These are phyloP conservation scores for Xylaria multiplex DNA, from an alignment of 2,329 filamentous ascomycete species.

Conservation along the genomic window DNA sequence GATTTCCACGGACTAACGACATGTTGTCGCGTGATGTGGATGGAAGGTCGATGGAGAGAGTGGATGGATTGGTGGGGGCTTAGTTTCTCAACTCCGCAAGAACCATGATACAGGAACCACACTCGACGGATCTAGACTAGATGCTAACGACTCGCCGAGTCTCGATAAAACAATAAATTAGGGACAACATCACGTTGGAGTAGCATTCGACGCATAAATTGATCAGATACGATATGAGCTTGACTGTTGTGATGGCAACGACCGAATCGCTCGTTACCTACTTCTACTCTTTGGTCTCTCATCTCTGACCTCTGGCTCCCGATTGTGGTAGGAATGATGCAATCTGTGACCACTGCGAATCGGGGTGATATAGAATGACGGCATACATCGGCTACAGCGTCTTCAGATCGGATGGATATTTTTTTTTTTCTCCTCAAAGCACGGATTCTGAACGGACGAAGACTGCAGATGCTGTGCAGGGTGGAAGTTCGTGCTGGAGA, in stretches of 20 bases:
- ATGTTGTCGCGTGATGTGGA: conserved; percentile 5
- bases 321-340: background rate
- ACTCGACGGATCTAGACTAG: conserved; percentile 21
- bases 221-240: too few relatives aligned
- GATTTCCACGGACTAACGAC: conserved; percentile 8
- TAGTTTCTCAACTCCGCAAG: conserved; percentile 21
- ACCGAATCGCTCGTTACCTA: too few relatives aligned
- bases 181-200: background rate
- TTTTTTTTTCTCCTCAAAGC: background rate
- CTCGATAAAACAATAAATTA: background rate
- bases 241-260: too few relatives aligned
- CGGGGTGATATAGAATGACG: background rate
- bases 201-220: too few relatives aligned
- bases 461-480: background rate
- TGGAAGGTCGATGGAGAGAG: too few relatives aligned
- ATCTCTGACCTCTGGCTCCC: too few relatives aligned
- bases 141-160: conserved; percentile 12
- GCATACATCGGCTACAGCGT: conserved; percentile 14
- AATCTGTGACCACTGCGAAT: background rate
- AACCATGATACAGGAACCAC: conserved; percentile 9
- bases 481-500: conserved; percentile 12
- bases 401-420: conserved; percentile 5
- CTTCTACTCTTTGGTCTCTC: too few relatives aligned
- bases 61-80: conserved; percentile 8
- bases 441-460: background rate